Base-by-base conservation (phyloP, 1,139 yeast species). In the Zygosaccharomyces pseudobailii region DNA sequence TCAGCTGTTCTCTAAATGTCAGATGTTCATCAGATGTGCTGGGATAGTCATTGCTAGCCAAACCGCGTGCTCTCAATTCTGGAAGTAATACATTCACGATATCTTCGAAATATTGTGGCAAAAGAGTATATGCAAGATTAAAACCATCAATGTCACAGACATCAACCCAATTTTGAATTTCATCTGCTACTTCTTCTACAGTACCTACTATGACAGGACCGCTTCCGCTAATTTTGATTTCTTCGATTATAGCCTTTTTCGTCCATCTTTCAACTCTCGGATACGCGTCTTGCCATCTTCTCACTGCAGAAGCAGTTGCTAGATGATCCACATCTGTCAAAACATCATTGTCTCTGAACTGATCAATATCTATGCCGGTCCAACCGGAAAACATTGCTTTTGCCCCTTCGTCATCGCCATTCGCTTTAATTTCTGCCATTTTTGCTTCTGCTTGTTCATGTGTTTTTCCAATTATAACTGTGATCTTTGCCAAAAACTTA, bases 131-230 rank as follows among this genome's bases (percentile, higher is more conserved):
- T 2, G 68, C 57, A 27, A 70, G 56, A 44, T 70, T 70, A 56
- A 69, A 67, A 4, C 73, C 73, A 48, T 68, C 71, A 36, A 70
- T 57, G 30, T 63, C 70, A 9, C 69, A 58, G 13, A 52, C 52
- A 8, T 66, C 68, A 20, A 67, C 68, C 67, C 70, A 70, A 6
- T 56, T 54, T 43, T 69, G 69, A 38, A 70, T 60, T 32, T 56
- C 47, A 40, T 69, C 65, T 2, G 69, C 71, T 20, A 68, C 67
- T 31, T 62, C 61, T 21, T 51, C 46, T 0, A 69, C 58, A 1
- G 71, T 59, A 1, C 73, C 72, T 36, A 61, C 56, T 33, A 61
- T 48, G 9, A 61, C 54, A 3, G 68, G 66, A 1, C 64, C 64
- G 27, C 58, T 50, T 2, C 70, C 70, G n/a, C 68, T 70, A 6